These are phyloP conservation scores for Karstenula rhodostoma DNA, from an alignment of 2,329 filamentous ascomycete genomes.

Conservation along the genomic window DNA sequence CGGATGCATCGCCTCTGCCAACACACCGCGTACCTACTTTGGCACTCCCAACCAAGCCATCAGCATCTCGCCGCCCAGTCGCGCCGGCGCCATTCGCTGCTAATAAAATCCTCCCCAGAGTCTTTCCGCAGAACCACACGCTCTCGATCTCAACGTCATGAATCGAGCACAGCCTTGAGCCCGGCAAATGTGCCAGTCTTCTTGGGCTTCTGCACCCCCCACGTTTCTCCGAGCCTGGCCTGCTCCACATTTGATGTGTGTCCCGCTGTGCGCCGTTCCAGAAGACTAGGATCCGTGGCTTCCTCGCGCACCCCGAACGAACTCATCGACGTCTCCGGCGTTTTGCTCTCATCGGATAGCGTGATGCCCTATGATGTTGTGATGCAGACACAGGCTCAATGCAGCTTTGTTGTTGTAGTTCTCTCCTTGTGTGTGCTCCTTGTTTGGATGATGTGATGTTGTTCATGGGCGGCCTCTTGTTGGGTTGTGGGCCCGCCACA, in stretches of 20 bases:
- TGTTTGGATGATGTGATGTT: no score
- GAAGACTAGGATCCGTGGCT: background rate
- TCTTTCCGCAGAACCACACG: background rate
- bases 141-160: slow-evolving; percentile 2
- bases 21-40: slow-evolving; percentile 13
- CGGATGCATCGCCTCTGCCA: slow-evolving; percentile 1
- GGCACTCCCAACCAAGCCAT: background rate
- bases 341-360: background rate
- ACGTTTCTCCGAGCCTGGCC: background rate
- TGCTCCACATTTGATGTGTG: background rate
- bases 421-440: no score
- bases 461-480: no score
- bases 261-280: background rate
- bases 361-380: no score
- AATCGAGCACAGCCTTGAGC: background rate
- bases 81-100: background rate
- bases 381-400: no score
- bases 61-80: background rate
- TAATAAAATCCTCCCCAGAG: slow-evolving; percentile 1
- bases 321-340: background rate
- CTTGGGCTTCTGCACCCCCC: slow-evolving; percentile 2
- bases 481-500: no score
- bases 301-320: no score
- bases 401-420: no score
- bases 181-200: slow-evolving; percentile 2